A percentile compares a stretch with the other conserved stretches of the same genome.
Conservation (phyloP, 2,329 filamentous ascomycete genomes). For the Fusarium compactum region DNA sequence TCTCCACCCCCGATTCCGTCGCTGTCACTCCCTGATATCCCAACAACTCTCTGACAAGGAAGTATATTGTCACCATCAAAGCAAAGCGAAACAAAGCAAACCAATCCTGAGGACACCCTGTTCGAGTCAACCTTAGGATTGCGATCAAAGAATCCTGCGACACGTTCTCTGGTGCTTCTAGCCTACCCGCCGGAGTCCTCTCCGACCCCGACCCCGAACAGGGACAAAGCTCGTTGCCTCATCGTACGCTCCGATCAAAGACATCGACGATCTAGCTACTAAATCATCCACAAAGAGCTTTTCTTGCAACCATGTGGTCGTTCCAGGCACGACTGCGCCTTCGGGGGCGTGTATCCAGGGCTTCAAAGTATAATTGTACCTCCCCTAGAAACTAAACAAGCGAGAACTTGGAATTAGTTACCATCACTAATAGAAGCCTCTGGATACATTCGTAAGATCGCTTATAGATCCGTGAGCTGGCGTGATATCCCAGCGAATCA, state of each 20-base stretch:
- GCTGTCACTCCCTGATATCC: conserved; percentile 25
- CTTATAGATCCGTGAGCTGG: conserved; percentile 12
- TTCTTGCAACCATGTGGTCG: conserved; percentile 40
- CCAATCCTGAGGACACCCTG: neutral
- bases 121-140: conserved; percentile 3
- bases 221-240: conserved; percentile 24
- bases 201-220: conserved; percentile 18
- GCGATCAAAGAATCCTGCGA: conserved; percentile 4
- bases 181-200: conserved; percentile 16
- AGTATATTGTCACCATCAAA: neutral
- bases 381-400: neutral
- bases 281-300: conserved; percentile 37
- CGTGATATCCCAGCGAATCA: conserved; percentile 39
- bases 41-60: conserved; percentile 10
- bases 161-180: conserved; percentile 28
- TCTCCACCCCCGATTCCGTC: conserved; percentile 29
- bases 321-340: conserved; percentile 14
- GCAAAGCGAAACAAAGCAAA: neutral
- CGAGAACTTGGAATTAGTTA: neutral
- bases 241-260: conserved; percentile 26
- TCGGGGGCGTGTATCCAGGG: conserved; percentile 33
- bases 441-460: conserved; percentile 2
- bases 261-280: conserved; percentile 19
- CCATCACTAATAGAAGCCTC: neutral
- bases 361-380: conserved; percentile 20